Percentiles rank a stretch among this genome's conserved stretches.
Evolutionary conservation across 805 yeast species (phyloP).

Genomic region (Candida quercuum): DNA sequence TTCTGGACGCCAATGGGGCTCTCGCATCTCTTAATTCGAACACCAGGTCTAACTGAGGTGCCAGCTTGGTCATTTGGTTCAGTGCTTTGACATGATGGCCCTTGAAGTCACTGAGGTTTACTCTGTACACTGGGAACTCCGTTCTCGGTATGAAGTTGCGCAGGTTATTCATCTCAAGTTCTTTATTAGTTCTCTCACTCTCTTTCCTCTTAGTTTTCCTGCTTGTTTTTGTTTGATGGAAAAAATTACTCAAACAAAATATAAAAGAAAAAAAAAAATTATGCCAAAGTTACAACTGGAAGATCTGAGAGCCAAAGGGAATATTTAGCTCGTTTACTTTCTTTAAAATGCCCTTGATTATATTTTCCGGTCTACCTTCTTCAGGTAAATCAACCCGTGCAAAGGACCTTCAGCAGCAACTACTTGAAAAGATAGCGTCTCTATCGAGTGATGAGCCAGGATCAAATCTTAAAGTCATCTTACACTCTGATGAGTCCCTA

Average conservation of each 20-base stretch:
- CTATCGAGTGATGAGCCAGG: constrained; percentile 42
- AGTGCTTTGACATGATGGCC: constrained; percentile 89
- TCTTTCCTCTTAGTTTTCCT: too few relatives aligned
- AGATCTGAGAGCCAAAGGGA: too few relatives aligned
- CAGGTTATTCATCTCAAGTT: constrained; percentile 5
- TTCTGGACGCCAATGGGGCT: constrained; percentile 82
- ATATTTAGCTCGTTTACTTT: too few relatives aligned
- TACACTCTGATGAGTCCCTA: constrained; percentile 73
- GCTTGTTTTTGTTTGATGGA: neutral
- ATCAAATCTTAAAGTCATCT: constrained; percentile 50
- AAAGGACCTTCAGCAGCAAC: constrained; percentile 38
- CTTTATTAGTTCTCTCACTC: too few relatives aligned
- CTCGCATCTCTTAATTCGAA: constrained; percentile 85
- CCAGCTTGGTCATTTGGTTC: constrained; percentile 54
- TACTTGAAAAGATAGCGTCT: constrained; percentile 41
- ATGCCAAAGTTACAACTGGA: neutral
- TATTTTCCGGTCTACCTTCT: constrained; percentile 81
- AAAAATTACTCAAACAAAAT: neutral
- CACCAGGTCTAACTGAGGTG: constrained; percentile 77
- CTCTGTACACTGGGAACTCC: constrained; percentile 67
- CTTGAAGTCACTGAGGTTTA: constrained; percentile 72
- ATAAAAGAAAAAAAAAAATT: neutral
- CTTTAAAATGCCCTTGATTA: constrained; percentile 91
- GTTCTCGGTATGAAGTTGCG: constrained; percentile 56
- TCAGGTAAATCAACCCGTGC: constrained; percentile 84